Evolutionary conservation across 352 stramenopile species (phyloP).

Genomic region (Pythium dissotocum): DNA sequence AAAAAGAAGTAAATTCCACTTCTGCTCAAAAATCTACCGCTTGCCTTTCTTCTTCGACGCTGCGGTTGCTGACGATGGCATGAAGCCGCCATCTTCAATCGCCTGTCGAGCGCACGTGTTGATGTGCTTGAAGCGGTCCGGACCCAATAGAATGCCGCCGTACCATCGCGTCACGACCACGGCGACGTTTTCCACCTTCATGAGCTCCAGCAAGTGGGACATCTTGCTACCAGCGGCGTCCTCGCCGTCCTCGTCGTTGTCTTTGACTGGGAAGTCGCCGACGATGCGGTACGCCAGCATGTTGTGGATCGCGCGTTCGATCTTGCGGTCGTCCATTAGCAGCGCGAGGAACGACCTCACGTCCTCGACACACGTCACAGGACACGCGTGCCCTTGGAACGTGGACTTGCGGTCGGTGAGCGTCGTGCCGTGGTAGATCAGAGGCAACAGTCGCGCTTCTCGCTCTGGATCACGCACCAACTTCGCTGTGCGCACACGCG

Average conservation of each 20-base stretch:
- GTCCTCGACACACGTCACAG: conserved; percentile 65
- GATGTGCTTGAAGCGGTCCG: conserved; percentile 89
- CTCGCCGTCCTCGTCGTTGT: conserved; percentile 89
- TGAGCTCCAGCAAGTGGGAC: conserved; percentile 79
- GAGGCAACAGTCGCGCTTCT: conserved; percentile 47
- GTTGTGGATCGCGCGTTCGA: conserved; percentile 85
- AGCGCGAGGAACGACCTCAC: conserved; percentile 79
- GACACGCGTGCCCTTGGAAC: conserved; percentile 74
- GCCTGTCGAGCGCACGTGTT: conserved; percentile 68
- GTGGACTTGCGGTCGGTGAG: conserved; percentile 85
- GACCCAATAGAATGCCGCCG: conserved; percentile 77
- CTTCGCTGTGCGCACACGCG: conserved; percentile 64
- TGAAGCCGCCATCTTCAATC: conserved; percentile 72
- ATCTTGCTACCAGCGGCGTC: conserved; percentile 80
- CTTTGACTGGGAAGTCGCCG: conserved; percentile 67
- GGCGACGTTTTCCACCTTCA: conserved; percentile 76
- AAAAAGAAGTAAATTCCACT: background rate
- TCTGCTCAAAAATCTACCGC: conserved; percentile 20
- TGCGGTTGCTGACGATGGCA: conserved; percentile 34
- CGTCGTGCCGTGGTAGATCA: conserved; percentile 68
- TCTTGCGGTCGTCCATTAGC: conserved; percentile 80
- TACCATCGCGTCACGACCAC: conserved; percentile 88
- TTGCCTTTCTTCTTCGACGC: conserved; percentile 54
- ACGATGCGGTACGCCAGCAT: conserved; percentile 88
- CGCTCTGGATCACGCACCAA: conserved; percentile 53